Evolutionary conservation across 352 stramenopile genomes (phyloP).

Genomic region (Globisporangium radiosum): DNA sequence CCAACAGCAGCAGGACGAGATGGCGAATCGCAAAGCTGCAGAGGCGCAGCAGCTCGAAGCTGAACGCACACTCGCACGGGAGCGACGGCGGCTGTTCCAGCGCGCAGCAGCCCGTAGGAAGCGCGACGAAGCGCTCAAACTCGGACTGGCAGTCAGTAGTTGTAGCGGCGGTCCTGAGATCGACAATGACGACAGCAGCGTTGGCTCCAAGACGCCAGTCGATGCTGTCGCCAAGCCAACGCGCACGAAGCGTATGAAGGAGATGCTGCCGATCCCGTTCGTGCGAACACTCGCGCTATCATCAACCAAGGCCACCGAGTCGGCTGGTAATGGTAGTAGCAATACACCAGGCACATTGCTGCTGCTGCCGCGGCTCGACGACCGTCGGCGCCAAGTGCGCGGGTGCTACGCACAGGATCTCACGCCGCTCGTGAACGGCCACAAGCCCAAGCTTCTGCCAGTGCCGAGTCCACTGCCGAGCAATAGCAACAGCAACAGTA

Average conservation of each 20-base stretch:
- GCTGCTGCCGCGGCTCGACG: slow-evolving; percentile 1
- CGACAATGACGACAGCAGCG: not conserved
- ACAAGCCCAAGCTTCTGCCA: slow-evolving; percentile 39
- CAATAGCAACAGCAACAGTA: slow-evolving; percentile 4
- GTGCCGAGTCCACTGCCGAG: slow-evolving; percentile 11
- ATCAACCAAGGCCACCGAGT: not conserved
- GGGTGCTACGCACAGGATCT: slow-evolving; percentile 62
- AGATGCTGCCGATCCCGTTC: slow-evolving; percentile 9
- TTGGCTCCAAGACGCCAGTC: no score
- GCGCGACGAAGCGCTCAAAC: slow-evolving; percentile 40
- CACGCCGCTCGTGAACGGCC: slow-evolving; percentile 42
- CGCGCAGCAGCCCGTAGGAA: slow-evolving; percentile 29
- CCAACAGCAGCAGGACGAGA: slow-evolving; percentile 33
- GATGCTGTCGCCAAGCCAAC: slow-evolving; percentile 1
- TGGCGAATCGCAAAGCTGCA: slow-evolving; percentile 26
- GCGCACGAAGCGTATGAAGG: slow-evolving; percentile 15
- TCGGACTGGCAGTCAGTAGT: slow-evolving; percentile 11
- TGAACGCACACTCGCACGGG: slow-evolving; percentile 23
- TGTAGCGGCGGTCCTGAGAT: not conserved
- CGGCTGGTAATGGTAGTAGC: not conserved
- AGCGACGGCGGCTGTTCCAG: slow-evolving; percentile 31
- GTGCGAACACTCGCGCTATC: not conserved
- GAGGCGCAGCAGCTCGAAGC: slow-evolving; percentile 25
- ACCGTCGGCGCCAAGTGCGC: slow-evolving; percentile 28
- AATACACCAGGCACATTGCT: not conserved